Evolutionary conservation across 192 early-diverging fungal genomes (phyloP).

Genomic region (Podila epicladia): DNA sequence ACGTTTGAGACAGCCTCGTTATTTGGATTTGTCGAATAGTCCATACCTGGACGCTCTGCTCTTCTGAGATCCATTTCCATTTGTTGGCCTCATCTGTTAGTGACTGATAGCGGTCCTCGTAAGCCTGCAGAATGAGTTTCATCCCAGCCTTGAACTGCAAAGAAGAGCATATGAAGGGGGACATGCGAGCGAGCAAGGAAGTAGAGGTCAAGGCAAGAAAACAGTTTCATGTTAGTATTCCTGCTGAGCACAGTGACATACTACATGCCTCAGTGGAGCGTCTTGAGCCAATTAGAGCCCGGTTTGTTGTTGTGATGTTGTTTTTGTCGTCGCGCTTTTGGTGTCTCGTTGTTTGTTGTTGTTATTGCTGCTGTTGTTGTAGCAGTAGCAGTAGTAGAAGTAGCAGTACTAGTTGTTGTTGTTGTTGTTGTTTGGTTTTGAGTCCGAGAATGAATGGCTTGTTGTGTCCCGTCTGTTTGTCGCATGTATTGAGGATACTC

Average conservation of each 20-base stretch:
- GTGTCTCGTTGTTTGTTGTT: too few relatives aligned
- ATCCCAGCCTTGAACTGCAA: conserved; percentile 41
- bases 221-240: neutral
- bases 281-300: too few relatives aligned
- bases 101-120: conserved; percentile 40
- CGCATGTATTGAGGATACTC: neutral
- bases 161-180: neutral
- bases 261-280: too few relatives aligned
- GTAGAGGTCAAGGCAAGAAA: neutral
- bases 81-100: conserved; percentile 34
- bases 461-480: neutral
- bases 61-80: conserved; percentile 49
- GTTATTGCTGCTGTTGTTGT: too few relatives aligned
- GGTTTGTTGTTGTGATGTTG: too few relatives aligned
- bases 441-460: neutral
- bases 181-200: neutral
- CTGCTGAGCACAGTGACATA: too few relatives aligned
- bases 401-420: too few relatives aligned
- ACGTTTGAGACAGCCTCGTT: neutral
- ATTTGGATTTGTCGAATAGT: neutral
- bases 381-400: too few relatives aligned
- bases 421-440: too few relatives aligned
- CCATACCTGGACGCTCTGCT: conserved; percentile 30
- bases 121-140: conserved; percentile 44
- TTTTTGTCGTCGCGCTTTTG: too few relatives aligned